These are phyloP conservation scores for Malassezia pachydermatis DNA, from an alignment of 1,284 basidiomycete genomes.

Conservation along the genomic window DNA sequence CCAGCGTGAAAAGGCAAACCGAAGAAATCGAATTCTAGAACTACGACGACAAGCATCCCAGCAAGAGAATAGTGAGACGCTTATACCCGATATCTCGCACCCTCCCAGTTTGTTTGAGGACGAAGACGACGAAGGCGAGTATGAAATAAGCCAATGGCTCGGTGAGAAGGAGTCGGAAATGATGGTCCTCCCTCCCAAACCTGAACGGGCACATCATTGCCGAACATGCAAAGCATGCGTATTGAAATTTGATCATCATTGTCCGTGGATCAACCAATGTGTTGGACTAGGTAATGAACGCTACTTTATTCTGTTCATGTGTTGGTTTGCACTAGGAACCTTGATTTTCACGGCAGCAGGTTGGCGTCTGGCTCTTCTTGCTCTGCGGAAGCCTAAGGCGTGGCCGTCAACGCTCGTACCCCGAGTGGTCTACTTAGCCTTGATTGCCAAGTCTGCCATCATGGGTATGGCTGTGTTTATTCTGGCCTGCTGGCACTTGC, in stretches of 20 bases:
- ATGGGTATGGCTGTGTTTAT: slow-evolving; percentile 65
- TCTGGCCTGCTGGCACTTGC: slow-evolving; percentile 72
- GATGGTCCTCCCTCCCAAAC: slow-evolving; percentile 54
- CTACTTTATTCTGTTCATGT: slow-evolving; percentile 92
- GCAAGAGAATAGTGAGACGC: too few species aligned
- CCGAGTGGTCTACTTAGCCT: slow-evolving; percentile 57
- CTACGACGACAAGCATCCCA: background rate
- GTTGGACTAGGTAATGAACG: slow-evolving; percentile 88
- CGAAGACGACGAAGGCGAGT: slow-evolving; percentile 32
- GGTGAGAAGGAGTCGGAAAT: slow-evolving; percentile 28
- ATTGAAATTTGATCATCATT: slow-evolving; percentile 60
- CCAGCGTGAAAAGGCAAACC: slow-evolving; percentile 29
- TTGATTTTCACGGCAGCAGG: slow-evolving; percentile 26
- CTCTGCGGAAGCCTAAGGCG: slow-evolving; percentile 26
- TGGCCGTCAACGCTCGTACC: slow-evolving; percentile 63
- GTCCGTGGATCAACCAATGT: slow-evolving; percentile 87
- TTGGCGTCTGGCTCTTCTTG: slow-evolving; percentile 13
- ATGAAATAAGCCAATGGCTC: slow-evolving; percentile 36
- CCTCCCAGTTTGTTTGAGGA: slow-evolving; percentile 17
- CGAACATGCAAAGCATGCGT: slow-evolving; percentile 82
- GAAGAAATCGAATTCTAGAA: background rate
- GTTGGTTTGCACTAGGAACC: slow-evolving; percentile 34
- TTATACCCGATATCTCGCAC: too few species aligned
- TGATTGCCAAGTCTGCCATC: slow-evolving; percentile 60
- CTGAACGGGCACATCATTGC: slow-evolving; percentile 90